Evolutionary conservation across 225 moss, liverwort and hornwort genomes (phyloP), one percentile per base, ranked within the genome.

Genomic region (Marchantia paleacea): DNA sequence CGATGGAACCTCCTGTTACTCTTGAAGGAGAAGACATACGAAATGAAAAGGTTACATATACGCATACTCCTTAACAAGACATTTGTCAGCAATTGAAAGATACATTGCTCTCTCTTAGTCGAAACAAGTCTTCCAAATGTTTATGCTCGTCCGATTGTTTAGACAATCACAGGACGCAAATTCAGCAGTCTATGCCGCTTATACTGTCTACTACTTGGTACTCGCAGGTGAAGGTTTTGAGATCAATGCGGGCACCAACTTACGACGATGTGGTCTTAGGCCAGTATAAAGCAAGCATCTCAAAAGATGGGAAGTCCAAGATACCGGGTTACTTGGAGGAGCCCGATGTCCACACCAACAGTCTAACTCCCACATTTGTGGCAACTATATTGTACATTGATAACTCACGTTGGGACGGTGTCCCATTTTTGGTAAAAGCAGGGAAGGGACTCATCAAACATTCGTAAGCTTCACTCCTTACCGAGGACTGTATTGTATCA

Each of bases 1-100:
- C 96, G 24, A 96, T 96, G 96, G 96, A 96, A 79, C 96, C 96
- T 51, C 96, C 96, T 15, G 96, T 96, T 55, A 91, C 90, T 79
- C 85, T 96, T 77, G 91, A 96, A 82, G 96, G 92, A 51, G 94
- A 96, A 68, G 92, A 96, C 80, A 94, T 96, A 78, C 90, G 94
- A 65, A 92, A 96, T 76, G 96, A 96, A 85, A 96, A 96, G 96
- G 96, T 96, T 12, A 11, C 47, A 55, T 1, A 29, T 57, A 22
- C 20, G 72, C n/a, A 52, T 24, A 22, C 4, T 15, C 7, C 70
- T 20, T 48, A 18, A 2, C n/a, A n/a, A n/a, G n/a, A 2, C 39
- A 39, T 39, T 2, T 39, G 18, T 70, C 13, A 20, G 10, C 22
- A 0, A 48, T 30, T 19, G 16, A 48, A 70, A 49, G 60, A 39